Evolutionary conservation across 2,329 filamentous ascomycete species (phyloP).

Genomic region (Nakataea oryzae): DNA sequence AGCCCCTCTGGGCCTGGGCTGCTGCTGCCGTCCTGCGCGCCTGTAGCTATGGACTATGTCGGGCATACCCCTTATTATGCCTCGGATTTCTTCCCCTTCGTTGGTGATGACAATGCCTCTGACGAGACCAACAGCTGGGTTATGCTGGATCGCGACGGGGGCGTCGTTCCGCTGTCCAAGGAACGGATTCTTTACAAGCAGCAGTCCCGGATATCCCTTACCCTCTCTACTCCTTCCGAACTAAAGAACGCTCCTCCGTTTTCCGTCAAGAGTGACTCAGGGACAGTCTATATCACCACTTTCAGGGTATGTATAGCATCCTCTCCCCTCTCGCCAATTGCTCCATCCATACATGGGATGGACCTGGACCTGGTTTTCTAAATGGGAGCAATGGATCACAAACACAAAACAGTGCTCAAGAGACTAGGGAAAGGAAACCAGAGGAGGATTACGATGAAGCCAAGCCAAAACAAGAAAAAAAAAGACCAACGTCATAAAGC

Average conservation of each 20-base stretch:
- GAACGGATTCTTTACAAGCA: conserved; percentile 77
- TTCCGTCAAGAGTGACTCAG: conserved; percentile 62
- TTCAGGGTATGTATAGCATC: conserved; percentile 55
- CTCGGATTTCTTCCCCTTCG: conserved; percentile 10
- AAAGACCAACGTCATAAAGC: background rate
- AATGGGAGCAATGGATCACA: conserved; percentile 6
- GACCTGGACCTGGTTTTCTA: background rate
- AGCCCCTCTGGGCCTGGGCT: background rate
- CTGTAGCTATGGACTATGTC: conserved; percentile 2
- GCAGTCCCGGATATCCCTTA: conserved; percentile 66
- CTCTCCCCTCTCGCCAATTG: background rate
- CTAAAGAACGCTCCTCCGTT: conserved; percentile 54
- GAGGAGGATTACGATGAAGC: conserved; percentile 8
- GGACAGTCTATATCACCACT: conserved; percentile 73
- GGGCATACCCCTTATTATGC: conserved; percentile 1
- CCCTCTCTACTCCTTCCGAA: conserved; percentile 60
- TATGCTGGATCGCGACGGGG: conserved; percentile 66
- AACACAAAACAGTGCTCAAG: background rate
- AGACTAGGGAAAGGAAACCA: background rate
- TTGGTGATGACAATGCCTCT: conserved; percentile 30
- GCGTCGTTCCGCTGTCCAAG: conserved; percentile 75
- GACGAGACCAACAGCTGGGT: conserved; percentile 64
- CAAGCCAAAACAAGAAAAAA: background rate
- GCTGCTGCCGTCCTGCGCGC: conserved; percentile 7
- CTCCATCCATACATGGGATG: background rate